Conservation (phyloP, 352 stramenopile species). For the Pythium biforme region DNA sequence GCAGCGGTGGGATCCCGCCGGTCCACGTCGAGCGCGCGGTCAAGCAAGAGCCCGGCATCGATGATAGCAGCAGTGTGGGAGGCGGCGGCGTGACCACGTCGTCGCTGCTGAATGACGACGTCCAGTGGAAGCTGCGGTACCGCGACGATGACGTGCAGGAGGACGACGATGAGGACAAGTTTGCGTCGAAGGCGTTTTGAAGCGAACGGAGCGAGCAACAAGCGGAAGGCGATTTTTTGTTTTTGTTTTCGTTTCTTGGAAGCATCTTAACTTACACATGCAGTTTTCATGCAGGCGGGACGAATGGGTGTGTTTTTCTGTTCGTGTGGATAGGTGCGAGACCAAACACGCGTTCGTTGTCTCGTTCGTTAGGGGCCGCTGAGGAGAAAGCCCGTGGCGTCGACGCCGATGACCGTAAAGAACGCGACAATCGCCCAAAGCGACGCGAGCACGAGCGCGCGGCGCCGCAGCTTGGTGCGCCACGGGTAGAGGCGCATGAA, state of each 20-base stretch:
- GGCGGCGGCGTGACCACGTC: conserved; percentile 6
- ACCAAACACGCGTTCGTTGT: neutral
- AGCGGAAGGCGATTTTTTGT: neutral
- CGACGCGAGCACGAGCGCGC: conserved; percentile 32
- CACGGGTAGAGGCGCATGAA: conserved; percentile 64
- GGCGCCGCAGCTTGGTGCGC: conserved; percentile 26
- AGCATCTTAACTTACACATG: conserved; percentile 18
- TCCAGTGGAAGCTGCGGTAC: conserved; percentile 32
- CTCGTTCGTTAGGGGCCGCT: neutral
- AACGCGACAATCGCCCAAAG: conserved; percentile 37
- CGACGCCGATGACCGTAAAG: conserved; percentile 30
- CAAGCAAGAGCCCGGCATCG: conserved; percentile 38
- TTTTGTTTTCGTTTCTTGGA: too few species aligned
- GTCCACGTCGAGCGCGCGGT: conserved; percentile 35
- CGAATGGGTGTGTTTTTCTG: neutral
- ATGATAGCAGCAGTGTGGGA: neutral
- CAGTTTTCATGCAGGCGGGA: neutral
- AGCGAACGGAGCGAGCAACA: neutral
- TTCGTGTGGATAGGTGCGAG: neutral
- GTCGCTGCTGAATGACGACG: conserved; percentile 29
- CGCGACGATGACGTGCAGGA: conserved; percentile 11
- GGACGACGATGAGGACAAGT: neutral
- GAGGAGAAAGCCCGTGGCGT: conserved; percentile 25
- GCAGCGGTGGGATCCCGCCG: conserved; percentile 30
- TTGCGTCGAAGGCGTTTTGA: neutral